Conservation (phyloP, 2,329 filamentous ascomycete genomes). For the Tolypocladium amazonense region DNA sequence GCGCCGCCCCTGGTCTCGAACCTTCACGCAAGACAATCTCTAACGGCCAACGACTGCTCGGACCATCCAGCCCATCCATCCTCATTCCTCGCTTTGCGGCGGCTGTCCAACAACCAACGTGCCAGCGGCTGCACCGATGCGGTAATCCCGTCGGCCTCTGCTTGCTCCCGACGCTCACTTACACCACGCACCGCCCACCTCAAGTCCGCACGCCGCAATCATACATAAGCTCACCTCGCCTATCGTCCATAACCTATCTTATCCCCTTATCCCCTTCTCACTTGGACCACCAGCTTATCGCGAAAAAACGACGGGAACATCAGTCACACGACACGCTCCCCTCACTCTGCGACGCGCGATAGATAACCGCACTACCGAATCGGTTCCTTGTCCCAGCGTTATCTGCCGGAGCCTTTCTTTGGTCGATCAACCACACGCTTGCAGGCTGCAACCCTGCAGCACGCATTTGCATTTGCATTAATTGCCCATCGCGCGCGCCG, state of each 20-base stretch:
- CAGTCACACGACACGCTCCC: background rate
- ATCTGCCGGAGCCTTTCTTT: conserved; percentile 1
- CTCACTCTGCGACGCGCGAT: background rate
- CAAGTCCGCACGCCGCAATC: background rate
- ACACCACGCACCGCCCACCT: background rate
- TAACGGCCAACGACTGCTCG: background rate
- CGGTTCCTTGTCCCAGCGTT: background rate
- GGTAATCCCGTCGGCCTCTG: background rate
- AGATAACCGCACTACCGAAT: conserved; percentile 1
- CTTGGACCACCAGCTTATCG: background rate
- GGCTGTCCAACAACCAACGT: background rate
- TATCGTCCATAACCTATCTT: background rate
- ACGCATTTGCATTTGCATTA: background rate
- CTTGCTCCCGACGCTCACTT: background rate
- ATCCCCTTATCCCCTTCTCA: background rate
- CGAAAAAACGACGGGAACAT: background rate
- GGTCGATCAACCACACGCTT: conserved; percentile 1
- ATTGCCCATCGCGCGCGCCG: background rate
- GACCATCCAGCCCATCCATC: background rate
- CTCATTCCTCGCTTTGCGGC: background rate
- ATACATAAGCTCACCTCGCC: background rate
- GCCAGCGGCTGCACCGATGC: background rate
- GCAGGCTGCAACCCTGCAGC: background rate
- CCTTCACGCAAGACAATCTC: background rate
- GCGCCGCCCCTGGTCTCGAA: background rate